Evolutionary conservation across 257 asterid genomes (phyloP).

Genomic region (Ajuga chamaepitys): DNA sequence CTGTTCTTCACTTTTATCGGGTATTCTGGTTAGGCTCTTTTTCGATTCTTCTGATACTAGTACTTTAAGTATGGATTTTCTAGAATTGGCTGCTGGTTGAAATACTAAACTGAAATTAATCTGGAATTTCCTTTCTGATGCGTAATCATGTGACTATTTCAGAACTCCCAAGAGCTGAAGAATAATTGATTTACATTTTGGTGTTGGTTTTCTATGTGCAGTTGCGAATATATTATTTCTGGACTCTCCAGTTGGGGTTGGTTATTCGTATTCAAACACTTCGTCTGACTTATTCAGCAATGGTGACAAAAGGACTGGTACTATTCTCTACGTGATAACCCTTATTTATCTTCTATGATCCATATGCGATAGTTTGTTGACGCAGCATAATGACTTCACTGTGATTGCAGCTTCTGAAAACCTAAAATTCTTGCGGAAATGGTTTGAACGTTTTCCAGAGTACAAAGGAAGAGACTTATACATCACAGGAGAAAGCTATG

Average conservation of each 20-base stretch:
- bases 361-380: neutral
- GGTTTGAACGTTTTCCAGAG: conserved; percentile 91
- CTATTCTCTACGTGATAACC: neutral
- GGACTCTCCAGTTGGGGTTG: conserved; percentile 98
- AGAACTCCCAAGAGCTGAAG: neutral
- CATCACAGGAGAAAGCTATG: conserved; percentile 87
- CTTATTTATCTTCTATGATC: neutral
- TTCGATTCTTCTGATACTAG: neutral
- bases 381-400: conserved; percentile 14
- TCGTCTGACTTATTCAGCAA: conserved; percentile 64
- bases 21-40: neutral
- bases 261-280: conserved; percentile 85
- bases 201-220: conserved; percentile 27
- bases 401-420: conserved; percentile 71
- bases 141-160: neutral
- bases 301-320: conserved; percentile 91
- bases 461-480: conserved; percentile 82
- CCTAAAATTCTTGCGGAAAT: conserved; percentile 54
- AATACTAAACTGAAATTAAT: neutral
- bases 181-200: neutral
- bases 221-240: conserved; percentile 81
- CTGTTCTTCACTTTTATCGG: neutral
- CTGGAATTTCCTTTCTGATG: neutral
- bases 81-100: neutral
- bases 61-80: neutral